Conservation (phyloP, 257 asterid genomes). For the Ballota nigra region DNA sequence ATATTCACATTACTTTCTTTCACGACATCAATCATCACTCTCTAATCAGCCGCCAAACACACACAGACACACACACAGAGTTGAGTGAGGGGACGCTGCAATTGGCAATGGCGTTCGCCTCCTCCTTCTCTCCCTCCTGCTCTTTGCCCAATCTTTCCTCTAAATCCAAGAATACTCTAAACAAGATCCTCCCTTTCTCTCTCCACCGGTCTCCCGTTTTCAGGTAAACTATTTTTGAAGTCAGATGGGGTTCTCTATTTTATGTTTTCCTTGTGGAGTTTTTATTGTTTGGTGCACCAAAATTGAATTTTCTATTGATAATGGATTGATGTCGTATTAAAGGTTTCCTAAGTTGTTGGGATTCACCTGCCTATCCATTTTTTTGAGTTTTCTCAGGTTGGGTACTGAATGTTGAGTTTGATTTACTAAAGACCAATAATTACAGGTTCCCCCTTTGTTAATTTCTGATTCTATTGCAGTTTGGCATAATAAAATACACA, state of each 20-base stretch:
- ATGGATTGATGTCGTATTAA: neutral
- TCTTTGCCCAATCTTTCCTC: conserved; percentile 31
- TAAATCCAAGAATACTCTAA: conserved; percentile 24
- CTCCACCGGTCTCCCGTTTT: conserved; percentile 38
- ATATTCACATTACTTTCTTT: neutral
- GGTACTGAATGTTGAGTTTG: neutral
- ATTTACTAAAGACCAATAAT: neutral
- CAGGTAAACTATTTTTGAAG: conserved; percentile 34
- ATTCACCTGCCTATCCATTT: conserved; percentile 2
- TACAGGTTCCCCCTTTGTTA: neutral
- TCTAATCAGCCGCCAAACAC: conserved; percentile 28
- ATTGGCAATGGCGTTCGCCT: conserved; percentile 49
- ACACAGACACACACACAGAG: neutral
- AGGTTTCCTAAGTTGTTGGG: conserved; percentile 12
- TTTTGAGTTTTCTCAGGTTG: neutral
- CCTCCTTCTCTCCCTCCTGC: conserved; percentile 37
- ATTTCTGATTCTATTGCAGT: neutral
- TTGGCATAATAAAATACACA: neutral
- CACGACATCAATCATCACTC: neutral
- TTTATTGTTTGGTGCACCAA: neutral
- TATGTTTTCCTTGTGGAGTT: neutral
- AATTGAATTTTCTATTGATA: neutral
- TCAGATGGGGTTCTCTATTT: conserved; percentile 1
- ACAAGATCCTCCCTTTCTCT: conserved; percentile 51
- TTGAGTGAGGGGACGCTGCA: conserved; percentile 9